These are phyloP conservation scores for Syzygium aqueum DNA, from an alignment of 345 rosid species.

Conservation along the genomic window DNA sequence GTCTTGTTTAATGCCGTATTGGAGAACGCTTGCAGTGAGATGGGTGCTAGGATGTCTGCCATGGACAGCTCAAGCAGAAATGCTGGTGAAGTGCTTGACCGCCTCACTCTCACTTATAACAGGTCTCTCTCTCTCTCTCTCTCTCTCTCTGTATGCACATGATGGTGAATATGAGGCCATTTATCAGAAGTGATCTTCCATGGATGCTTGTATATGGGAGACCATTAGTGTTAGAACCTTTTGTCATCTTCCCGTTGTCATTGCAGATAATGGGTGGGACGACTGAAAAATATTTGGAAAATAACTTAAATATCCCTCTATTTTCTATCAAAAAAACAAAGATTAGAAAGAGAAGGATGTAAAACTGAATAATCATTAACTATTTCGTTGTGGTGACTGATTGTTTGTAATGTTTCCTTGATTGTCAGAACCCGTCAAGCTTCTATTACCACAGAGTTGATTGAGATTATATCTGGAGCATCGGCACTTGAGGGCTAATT, in stretches of 20 bases:
- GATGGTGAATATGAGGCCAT: background rate
- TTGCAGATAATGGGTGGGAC: background rate
- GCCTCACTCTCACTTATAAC: slow-evolving; percentile 80
- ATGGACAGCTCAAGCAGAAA: slow-evolving; percentile 99
- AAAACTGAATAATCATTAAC: too few relatives aligned
- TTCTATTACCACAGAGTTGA: slow-evolving; percentile 91
- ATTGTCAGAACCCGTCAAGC: slow-evolving; percentile 94
- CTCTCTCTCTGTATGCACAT: background rate
- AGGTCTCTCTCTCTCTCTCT: slow-evolving; percentile 26
- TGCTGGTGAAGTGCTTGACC: slow-evolving; percentile 98
- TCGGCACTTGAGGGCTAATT: slow-evolving; percentile 67
- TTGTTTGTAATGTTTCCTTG: background rate
- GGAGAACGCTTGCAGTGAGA: slow-evolving; percentile 88
- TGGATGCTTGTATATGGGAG: background rate
- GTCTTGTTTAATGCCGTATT: slow-evolving; percentile 86
- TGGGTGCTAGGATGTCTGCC: slow-evolving; percentile 85
- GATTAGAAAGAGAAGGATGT: background rate
- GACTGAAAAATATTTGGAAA: background rate
- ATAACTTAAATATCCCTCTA: background rate
- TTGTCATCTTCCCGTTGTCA: background rate
- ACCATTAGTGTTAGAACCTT: background rate
- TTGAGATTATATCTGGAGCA: slow-evolving; percentile 96
- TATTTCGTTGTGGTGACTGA: background rate
- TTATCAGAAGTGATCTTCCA: background rate
- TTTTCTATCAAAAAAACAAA: background rate